Evolutionary conservation across 257 asterid species (phyloP).

Genomic region (Solanum piurae): DNA sequence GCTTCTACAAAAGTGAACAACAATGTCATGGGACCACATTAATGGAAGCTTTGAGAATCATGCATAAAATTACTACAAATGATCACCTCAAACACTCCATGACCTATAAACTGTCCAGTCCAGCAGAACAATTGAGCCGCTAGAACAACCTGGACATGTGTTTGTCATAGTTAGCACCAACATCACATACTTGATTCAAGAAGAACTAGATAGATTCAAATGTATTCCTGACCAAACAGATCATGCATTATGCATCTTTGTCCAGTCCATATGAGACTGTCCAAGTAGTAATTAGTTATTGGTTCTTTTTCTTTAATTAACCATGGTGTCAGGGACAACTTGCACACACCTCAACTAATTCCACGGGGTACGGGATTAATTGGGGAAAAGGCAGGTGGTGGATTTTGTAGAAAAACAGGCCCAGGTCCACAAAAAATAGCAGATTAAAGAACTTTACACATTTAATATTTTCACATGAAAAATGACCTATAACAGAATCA

Average conservation of each 20-base stretch:
- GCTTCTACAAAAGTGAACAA: constrained; percentile 41
- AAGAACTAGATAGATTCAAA: background rate
- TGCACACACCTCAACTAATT: background rate
- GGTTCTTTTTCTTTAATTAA: background rate
- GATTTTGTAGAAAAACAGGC: background rate
- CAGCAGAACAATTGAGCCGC: constrained; percentile 89
- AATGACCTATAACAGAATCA: background rate
- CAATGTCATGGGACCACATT: background rate
- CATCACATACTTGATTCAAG: background rate
- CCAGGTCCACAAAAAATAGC: background rate
- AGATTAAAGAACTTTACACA: background rate
- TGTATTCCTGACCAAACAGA: background rate
- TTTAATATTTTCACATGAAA: background rate
- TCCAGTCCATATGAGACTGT: background rate
- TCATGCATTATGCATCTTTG: background rate
- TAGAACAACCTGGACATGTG: constrained; percentile 51
- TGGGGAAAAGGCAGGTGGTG: background rate
- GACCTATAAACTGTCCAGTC: constrained; percentile 90
- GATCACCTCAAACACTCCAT: constrained; percentile 85
- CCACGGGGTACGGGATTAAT: background rate
- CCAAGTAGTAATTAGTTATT: background rate
- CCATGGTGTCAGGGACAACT: background rate
- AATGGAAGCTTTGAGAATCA: background rate
- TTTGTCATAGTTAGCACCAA: constrained; percentile 3
- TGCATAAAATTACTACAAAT: background rate